Evolutionary conservation across 2,329 filamentous ascomycete species (phyloP).

Genomic region (Neonectria hederae): DNA sequence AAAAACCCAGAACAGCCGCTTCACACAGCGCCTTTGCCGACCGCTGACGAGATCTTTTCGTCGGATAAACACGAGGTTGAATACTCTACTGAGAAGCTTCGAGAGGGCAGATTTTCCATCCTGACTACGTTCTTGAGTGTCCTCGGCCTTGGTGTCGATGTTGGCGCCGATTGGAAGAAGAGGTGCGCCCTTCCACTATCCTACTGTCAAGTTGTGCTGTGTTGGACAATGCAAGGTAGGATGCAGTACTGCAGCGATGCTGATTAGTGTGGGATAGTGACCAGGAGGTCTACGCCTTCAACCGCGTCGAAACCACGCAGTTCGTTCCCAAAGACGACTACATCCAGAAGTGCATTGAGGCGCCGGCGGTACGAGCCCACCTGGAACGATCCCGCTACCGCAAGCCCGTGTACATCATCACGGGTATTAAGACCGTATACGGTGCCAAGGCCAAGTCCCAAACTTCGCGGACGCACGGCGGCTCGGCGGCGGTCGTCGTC

Average conservation of each 20-base stretch:
- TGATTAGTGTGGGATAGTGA: neutral
- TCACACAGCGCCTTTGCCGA: neutral
- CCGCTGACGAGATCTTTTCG: neutral
- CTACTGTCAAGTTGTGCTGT: too few relatives aligned
- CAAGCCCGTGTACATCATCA: slow-evolving; percentile 28
- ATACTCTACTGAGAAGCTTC: slow-evolving; percentile 18
- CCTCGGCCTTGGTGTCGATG: slow-evolving; percentile 11
- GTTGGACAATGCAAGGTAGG: neutral
- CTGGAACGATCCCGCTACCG: slow-evolving; percentile 3
- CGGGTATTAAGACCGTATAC: slow-evolving; percentile 17
- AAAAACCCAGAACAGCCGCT: slow-evolving; percentile 24
- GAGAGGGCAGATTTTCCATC: slow-evolving; percentile 13
- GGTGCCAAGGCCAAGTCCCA: slow-evolving; percentile 10
- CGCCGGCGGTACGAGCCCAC: neutral
- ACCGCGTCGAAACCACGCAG: slow-evolving; percentile 15
- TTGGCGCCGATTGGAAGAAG: slow-evolving; percentile 9
- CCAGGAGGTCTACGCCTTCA: slow-evolving; percentile 17
- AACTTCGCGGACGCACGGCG: neutral
- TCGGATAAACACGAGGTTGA: slow-evolving; percentile 12
- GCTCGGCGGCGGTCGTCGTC: neutral
- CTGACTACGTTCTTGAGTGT: slow-evolving; percentile 18
- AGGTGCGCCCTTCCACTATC: neutral
- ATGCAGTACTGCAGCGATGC: accelerated
- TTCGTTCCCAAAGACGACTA: slow-evolving; percentile 18
- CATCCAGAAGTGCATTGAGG: slow-evolving; percentile 15